Base-by-base conservation (phyloP, 352 stramenopile genomes). In the Pythium dissotocum region DNA sequence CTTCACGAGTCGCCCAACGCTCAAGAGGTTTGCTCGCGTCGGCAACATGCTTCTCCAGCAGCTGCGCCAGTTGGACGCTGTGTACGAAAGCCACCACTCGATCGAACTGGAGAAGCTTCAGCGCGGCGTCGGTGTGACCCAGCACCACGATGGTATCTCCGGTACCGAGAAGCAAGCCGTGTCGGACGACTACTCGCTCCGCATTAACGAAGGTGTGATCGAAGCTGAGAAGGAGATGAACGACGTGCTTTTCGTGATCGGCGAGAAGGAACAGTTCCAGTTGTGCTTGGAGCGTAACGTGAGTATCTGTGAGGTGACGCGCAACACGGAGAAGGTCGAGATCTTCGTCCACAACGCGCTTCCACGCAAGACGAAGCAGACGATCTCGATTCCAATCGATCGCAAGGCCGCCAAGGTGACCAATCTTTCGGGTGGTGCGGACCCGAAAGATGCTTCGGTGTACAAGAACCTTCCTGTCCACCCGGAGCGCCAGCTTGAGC, bases 101-200 rank as follows among this genome's bases (percentile, higher is more conserved):
- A 76, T 61, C 14, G 57, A 71, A 21, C 52, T 90, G 14, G 77
- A 83, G 4, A 79, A 77, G 58, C 77, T 99, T 0, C 85, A 98
- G 58, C 90, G 94, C 38, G 91, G 90, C 13, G 74, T 98, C 18
- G 95, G 91, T 13, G 79, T 99, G n/a, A 85, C 93, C 1, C 96
- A 98, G 80, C 97, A 99, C 76, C 97, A 99, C 70, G 97, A 99
- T 67, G 96, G 83, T 35, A 83, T 99, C 6, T 95, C 92, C 3
- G 97, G 97, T 56, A 99, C 96, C 9, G 89, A 97, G 58, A 98
- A 99, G 71, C 96, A 99, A 72, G 85, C 85, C 42, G 97, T 99
- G 1, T 86, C 95, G 0, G 85, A 98, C 69, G 97, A 99, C 77
- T 99, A 99, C 65, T 79, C 88, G 2, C 89, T 98, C 55, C 83